These are phyloP conservation scores for Fistulinella cinereoalba DNA, from an alignment of 1,284 basidiomycete species.

Conservation along the genomic window DNA sequence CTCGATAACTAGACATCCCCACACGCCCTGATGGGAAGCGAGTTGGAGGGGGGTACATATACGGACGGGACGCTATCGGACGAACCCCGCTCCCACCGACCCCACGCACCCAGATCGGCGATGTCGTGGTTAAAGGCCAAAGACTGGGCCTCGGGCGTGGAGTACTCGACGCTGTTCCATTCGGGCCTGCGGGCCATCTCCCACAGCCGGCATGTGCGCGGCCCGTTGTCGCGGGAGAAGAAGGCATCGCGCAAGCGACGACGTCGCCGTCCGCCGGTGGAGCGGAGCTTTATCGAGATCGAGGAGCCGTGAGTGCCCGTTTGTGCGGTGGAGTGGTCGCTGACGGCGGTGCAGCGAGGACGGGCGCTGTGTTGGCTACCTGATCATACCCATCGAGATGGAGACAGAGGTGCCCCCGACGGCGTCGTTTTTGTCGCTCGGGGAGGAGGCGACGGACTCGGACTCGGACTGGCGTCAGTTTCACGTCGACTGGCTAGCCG, in stretches of 20 bases:
- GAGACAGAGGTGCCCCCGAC: slow-evolving; percentile 15
- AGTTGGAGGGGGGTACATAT: slow-evolving; percentile 7
- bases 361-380: neutral
- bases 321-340: neutral
- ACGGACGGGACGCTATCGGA: too few relatives aligned
- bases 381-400: slow-evolving; percentile 5
- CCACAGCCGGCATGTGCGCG: slow-evolving; percentile 3
- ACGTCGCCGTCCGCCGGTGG: too few relatives aligned
- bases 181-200: slow-evolving; percentile 31
- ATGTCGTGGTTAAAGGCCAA: slow-evolving; percentile 34
- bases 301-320: neutral
- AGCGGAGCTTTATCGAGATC: slow-evolving; percentile 1
- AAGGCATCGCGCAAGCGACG: too few relatives aligned
- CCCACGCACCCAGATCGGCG: neutral
- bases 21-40: slow-evolving; percentile 17
- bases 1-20: slow-evolving; percentile 3
- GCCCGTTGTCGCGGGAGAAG: slow-evolving; percentile 7
- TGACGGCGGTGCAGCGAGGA: slow-evolving; percentile 5
- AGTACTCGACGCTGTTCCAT: slow-evolving; percentile 31
- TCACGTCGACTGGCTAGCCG: slow-evolving; percentile 26
- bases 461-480: slow-evolving; percentile 29
- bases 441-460: slow-evolving; percentile 9
- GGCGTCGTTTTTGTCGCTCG: too few relatives aligned
- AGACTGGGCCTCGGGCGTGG: slow-evolving; percentile 28
- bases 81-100: neutral